Evolutionary conservation across 2,329 filamentous ascomycete genomes (phyloP).

Genomic region (Curvularia verruculosa): DNA sequence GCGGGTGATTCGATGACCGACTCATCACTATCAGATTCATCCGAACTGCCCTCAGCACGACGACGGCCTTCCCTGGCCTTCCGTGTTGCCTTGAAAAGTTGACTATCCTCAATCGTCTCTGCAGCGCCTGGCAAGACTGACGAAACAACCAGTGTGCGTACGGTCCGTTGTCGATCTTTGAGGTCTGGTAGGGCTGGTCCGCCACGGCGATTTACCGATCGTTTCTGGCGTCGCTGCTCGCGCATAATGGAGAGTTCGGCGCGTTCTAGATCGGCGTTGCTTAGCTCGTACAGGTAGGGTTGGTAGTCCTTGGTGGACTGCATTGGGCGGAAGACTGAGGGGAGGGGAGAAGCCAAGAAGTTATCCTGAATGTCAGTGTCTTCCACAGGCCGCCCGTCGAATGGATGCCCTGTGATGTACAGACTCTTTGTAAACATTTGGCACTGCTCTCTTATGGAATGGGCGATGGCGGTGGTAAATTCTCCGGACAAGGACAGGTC

Average conservation of each 20-base stretch:
- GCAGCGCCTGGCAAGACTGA: slow-evolving; percentile 90
- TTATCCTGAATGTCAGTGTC: slow-evolving; percentile 86
- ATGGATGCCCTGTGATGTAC: slow-evolving; percentile 91
- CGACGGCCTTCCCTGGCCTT: slow-evolving; percentile 59
- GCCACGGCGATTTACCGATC: slow-evolving; percentile 90
- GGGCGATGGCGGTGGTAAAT: slow-evolving; percentile 95
- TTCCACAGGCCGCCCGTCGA: slow-evolving; percentile 91
- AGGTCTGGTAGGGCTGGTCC: slow-evolving; percentile 94
- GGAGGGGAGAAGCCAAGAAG: slow-evolving; percentile 84
- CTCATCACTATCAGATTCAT: slow-evolving; percentile 91
- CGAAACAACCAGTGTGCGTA: slow-evolving; percentile 89
- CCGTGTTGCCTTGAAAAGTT: slow-evolving; percentile 73
- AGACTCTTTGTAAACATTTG: slow-evolving; percentile 93
- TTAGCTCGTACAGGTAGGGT: slow-evolving; percentile 92
- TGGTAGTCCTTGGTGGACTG: slow-evolving; percentile 93
- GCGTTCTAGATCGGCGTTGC: slow-evolving; percentile 84
- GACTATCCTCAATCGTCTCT: slow-evolving; percentile 78
- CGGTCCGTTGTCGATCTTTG: slow-evolving; percentile 90
- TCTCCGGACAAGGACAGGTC: slow-evolving; percentile 92
- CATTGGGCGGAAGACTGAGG: slow-evolving; percentile 83
- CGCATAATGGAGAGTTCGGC: slow-evolving; percentile 92
- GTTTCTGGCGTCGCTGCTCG: slow-evolving; percentile 92
- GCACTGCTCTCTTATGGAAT: slow-evolving; percentile 94
- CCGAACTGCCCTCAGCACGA: slow-evolving; percentile 75
- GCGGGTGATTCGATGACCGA: slow-evolving; percentile 86